Evolutionary conservation across 2,329 filamentous ascomycete species (phyloP).

Genomic region (Domatiomyces catenatus): DNA sequence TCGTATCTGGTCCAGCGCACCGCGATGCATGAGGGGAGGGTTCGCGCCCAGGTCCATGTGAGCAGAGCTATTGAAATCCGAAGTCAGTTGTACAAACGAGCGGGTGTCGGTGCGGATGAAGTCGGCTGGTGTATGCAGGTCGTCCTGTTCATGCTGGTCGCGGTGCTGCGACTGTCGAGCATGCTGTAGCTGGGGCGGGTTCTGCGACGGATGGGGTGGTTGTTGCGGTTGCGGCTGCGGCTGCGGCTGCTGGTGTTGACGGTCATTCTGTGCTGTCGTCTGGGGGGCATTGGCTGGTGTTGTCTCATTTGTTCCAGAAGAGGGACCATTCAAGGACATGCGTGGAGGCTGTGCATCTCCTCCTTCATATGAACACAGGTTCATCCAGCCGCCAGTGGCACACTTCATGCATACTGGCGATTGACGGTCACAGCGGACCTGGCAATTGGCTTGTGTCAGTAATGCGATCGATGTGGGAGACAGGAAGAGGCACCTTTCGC

Average conservation of each 20-base stretch:
- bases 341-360: neutral
- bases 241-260: neutral
- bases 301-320: neutral
- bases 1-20: neutral
- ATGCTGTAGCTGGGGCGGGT: neutral
- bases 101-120: neutral
- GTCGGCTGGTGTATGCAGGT: neutral
- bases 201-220: neutral
- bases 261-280: neutral
- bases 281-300: neutral
- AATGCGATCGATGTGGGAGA: neutral
- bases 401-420: neutral
- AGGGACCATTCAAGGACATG: neutral
- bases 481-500: neutral
- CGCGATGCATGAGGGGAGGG: neutral
- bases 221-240: neutral
- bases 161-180: neutral
- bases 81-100: neutral
- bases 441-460: neutral
- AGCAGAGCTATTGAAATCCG: neutral
- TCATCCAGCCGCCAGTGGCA: neutral
- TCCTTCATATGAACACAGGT: neutral
- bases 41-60: neutral
- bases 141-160: neutral
- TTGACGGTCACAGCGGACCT: neutral